A percentile compares a stretch with the other conserved stretches of the same genome.
Conservation (phyloP, 169 alveolate genomes). For the Plasmodium ovale region DNA sequence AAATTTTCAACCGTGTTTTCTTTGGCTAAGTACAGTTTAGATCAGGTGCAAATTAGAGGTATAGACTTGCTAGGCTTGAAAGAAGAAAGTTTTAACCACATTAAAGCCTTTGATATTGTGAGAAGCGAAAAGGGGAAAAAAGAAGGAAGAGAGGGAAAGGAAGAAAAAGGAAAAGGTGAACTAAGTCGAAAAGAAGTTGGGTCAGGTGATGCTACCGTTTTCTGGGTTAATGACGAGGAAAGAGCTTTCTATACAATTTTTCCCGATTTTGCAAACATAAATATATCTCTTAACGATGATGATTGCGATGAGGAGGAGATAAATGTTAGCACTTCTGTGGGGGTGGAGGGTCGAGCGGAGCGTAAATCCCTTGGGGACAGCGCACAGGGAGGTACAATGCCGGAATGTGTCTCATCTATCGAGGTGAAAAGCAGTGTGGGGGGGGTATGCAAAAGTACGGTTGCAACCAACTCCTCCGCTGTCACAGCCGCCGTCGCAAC, state of each 20-base stretch:
- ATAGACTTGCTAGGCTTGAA: slow-evolving; percentile 36
- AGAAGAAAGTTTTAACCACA: slow-evolving; percentile 33
- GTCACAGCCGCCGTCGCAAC: too few species aligned
- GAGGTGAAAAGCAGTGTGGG: not conserved
- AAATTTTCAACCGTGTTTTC: slow-evolving; percentile 7
- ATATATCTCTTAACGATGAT: slow-evolving; percentile 35
- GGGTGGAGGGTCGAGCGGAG: too few species aligned
- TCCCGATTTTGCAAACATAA: slow-evolving; percentile 51
- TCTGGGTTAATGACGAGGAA: slow-evolving; percentile 52
- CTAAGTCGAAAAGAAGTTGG: not conserved
- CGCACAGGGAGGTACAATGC: not conserved
- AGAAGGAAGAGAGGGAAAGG: not conserved
- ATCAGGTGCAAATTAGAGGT: slow-evolving; percentile 43
- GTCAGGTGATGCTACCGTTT: not conserved
- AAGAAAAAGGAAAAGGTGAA: not conserved
- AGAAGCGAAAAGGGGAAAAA: slow-evolving; percentile 31
- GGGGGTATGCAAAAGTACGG: not conserved
- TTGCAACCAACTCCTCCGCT: too few species aligned
- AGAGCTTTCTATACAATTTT: slow-evolving; percentile 32
- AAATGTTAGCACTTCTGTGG: too few species aligned
- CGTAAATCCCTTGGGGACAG: not conserved
- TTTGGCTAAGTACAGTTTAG: not conserved
- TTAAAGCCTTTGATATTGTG: slow-evolving; percentile 28
- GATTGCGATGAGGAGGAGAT: slow-evolving; percentile 25
- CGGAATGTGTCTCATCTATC: not conserved